Evolutionary conservation across 176 grass and related monocot species (phyloP).

Genomic region (Eleusine indica): DNA sequence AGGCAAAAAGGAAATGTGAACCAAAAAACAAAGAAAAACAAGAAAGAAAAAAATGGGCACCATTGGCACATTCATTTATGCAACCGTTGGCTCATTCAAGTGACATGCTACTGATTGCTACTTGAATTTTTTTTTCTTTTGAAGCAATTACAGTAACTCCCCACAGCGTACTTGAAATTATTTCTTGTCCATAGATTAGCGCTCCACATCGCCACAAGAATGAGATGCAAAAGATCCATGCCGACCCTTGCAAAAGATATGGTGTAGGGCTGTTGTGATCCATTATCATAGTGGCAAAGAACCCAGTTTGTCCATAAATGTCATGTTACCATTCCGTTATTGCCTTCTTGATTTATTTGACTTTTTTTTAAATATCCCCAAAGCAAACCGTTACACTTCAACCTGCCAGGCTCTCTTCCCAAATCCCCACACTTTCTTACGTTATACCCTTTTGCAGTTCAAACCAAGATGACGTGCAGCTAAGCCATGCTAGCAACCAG

Average conservation of each 20-base stretch:
- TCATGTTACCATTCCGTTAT: background rate
- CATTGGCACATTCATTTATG: background rate
- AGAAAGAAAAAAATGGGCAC: background rate
- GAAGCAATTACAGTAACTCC: background rate
- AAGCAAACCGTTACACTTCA: background rate
- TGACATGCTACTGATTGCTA: background rate
- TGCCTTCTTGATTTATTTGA: background rate
- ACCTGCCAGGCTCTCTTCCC: too few species aligned
- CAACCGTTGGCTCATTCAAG: background rate
- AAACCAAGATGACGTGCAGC: background rate
- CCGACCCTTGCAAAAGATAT: background rate
- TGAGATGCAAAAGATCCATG: background rate
- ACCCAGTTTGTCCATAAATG: background rate
- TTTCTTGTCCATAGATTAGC: constrained; percentile 10
- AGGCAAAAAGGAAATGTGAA: background rate
- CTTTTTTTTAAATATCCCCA: background rate
- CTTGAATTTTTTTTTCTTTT: background rate
- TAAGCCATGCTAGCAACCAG: background rate
- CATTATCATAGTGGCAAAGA: background rate
- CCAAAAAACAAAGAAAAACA: background rate
- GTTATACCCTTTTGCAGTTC: background rate
- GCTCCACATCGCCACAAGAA: background rate
- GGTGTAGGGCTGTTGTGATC: background rate
- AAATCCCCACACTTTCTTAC: background rate
- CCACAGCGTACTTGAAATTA: background rate